Conservation (phyloP, 2,329 filamentous ascomycete genomes). For the Basipetospora chlamydospora region DNA sequence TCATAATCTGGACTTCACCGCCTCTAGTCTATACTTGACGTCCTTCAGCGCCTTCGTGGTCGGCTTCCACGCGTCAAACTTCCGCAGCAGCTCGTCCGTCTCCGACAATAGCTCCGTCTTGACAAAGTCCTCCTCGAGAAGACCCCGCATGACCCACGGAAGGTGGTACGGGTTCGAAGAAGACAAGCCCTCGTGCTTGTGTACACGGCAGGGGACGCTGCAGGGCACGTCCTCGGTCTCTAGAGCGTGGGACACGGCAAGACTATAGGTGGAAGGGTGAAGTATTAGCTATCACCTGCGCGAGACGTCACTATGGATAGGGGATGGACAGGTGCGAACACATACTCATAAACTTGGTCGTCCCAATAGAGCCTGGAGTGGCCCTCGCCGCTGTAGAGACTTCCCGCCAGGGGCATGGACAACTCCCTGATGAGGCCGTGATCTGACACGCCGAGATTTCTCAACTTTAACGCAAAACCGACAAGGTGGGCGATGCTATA, state of each 20-base stretch:
- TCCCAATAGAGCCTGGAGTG: slow-evolving; percentile 93
- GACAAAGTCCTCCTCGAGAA: slow-evolving; percentile 84
- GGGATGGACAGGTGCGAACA: not conserved
- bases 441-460: slow-evolving; percentile 84
- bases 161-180: slow-evolving; percentile 75
- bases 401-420: slow-evolving; percentile 75
- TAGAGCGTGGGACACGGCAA: slow-evolving; percentile 58
- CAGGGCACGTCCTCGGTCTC: slow-evolving; percentile 48
- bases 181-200: slow-evolving; percentile 17
- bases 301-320: too few species aligned
- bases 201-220: slow-evolving; percentile 16
- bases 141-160: slow-evolving; percentile 87
- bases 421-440: slow-evolving; percentile 88
- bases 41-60: slow-evolving; percentile 83
- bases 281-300: too few species aligned
- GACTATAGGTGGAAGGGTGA: slow-evolving; percentile 17
- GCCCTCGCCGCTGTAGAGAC: slow-evolving; percentile 80
- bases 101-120: slow-evolving; percentile 66
- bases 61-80: slow-evolving; percentile 93
- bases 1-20: slow-evolving; percentile 69
- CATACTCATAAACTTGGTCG: slow-evolving; percentile 56
- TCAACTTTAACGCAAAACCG: slow-evolving; percentile 82
- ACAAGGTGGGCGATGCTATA: slow-evolving; percentile 75
- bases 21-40: slow-evolving; percentile 88
- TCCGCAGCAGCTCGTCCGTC: slow-evolving; percentile 60